Conservation (phyloP, 306 rosid species). For the Sesbania bispinosa region DNA sequence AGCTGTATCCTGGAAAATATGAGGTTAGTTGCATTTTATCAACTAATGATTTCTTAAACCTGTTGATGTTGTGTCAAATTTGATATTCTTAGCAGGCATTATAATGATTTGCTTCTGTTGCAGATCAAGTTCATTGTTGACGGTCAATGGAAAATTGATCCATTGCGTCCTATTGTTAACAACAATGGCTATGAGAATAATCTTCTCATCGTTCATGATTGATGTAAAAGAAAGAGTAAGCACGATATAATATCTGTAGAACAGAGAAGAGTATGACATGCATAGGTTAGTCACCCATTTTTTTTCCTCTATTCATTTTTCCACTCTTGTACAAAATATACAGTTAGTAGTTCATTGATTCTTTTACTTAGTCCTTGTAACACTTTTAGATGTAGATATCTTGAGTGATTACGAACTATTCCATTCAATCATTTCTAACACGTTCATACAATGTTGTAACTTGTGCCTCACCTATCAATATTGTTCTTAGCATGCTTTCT, state of each 20-base stretch:
- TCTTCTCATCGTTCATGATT: constrained; percentile 49
- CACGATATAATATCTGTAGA: background rate
- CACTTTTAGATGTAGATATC: constrained; percentile 5
- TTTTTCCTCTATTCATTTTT: background rate
- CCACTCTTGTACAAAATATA: constrained; percentile 15
- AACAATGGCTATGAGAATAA: constrained; percentile 64
- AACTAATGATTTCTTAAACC: constrained; percentile 9
- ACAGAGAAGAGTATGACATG: constrained; percentile 16
- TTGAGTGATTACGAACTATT: constrained; percentile 15
- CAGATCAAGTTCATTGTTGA: constrained; percentile 97
- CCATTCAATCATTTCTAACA: constrained; percentile 19
- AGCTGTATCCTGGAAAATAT: constrained; percentile 88
- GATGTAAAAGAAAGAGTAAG: background rate
- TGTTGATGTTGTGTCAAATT: background rate
- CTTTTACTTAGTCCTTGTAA: constrained; percentile 29
- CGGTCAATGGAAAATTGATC: constrained; percentile 88
- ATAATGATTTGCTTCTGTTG: background rate
- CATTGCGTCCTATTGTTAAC: constrained; percentile 61
- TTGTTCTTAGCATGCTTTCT: background rate
- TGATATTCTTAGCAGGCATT: background rate
- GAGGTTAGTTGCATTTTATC: constrained; percentile 63
- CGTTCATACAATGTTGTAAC: background rate
- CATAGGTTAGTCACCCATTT: constrained; percentile 16
- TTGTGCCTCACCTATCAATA: background rate
- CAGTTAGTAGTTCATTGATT: constrained; percentile 38